phyloP scores from a whole-genome alignment of 768 basidiomycete genomes.

The Rhodosporidiobolus odoratus region DNA sequence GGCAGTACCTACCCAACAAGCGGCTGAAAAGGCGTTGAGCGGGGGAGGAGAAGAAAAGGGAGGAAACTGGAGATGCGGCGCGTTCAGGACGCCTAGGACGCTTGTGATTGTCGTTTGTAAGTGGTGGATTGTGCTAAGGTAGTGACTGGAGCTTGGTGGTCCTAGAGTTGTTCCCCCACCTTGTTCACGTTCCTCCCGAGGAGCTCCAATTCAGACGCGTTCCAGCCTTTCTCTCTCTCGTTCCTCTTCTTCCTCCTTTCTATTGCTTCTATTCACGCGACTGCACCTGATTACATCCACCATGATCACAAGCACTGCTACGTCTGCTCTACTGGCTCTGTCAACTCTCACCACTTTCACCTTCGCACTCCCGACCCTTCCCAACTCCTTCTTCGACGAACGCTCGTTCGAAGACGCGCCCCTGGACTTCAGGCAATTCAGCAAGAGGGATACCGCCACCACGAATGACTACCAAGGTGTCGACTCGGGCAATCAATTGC shows the following conservation, averaged over 20 bases:
- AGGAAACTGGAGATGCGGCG: too few relatives aligned
- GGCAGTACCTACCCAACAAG: background rate
- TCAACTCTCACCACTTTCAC: background rate
- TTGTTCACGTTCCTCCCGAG: background rate
- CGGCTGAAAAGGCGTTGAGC: background rate
- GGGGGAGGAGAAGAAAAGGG: background rate
- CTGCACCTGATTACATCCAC: too few relatives aligned
- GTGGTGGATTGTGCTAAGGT: background rate
- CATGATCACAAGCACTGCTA: too few relatives aligned
- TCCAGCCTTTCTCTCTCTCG: background rate
- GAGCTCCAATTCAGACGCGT: background rate
- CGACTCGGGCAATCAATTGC: background rate
- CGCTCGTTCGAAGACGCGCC: slow-evolving; percentile 1
- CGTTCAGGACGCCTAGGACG: background rate
- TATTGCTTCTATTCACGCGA: background rate
- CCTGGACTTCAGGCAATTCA: slow-evolving; percentile 7
- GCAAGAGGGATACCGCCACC: background rate
- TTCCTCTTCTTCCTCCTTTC: background rate
- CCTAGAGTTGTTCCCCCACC: background rate
- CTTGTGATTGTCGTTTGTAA: background rate
- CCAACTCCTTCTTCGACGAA: background rate
- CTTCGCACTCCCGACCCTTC: background rate
- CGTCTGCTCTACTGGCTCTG: background rate
- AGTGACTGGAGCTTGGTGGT: background rate
- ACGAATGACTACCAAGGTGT: background rate